Conservation (phyloP, 768 basidiomycete species). For the Mycena belliarum region DNA sequence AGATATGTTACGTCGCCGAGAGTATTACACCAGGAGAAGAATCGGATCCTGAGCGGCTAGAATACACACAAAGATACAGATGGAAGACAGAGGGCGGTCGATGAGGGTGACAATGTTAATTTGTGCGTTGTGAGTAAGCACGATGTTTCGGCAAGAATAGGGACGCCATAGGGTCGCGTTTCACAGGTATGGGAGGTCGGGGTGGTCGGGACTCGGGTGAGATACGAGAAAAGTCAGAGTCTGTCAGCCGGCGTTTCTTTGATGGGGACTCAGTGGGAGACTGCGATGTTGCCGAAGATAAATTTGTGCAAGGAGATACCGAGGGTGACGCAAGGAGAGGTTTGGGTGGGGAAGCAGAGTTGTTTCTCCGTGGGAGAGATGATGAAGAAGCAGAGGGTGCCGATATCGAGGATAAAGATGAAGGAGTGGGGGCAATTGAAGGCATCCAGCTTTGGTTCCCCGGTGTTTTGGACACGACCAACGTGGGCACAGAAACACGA, state of each 20-base stretch:
- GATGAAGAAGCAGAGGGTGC: slow-evolving; percentile 1
- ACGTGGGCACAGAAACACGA: slow-evolving; percentile 24
- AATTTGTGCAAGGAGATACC: background rate
- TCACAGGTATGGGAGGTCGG: slow-evolving; percentile 39
- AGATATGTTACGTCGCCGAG: background rate
- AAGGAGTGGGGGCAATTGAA: background rate
- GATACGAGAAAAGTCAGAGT: background rate
- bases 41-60: slow-evolving; percentile 4
- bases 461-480: slow-evolving; percentile 12
- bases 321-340: slow-evolving; percentile 3
- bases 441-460: background rate
- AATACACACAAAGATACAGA: slow-evolving; percentile 16
- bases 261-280: slow-evolving; percentile 3
- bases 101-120: background rate
- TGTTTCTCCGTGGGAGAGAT: slow-evolving; percentile 1
- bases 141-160: slow-evolving; percentile 27
- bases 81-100: background rate
- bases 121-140: slow-evolving; percentile 17
- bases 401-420: background rate
- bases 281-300: slow-evolving; percentile 9
- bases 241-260: slow-evolving; percentile 7
- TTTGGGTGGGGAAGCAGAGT: slow-evolving; percentile 1
- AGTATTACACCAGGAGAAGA: background rate
- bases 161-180: slow-evolving; percentile 64
- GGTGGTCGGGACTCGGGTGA: slow-evolving; percentile 31